phyloP scores from a whole-genome alignment of 345 rosid genomes.

The Toxicodendron radicans region DNA sequence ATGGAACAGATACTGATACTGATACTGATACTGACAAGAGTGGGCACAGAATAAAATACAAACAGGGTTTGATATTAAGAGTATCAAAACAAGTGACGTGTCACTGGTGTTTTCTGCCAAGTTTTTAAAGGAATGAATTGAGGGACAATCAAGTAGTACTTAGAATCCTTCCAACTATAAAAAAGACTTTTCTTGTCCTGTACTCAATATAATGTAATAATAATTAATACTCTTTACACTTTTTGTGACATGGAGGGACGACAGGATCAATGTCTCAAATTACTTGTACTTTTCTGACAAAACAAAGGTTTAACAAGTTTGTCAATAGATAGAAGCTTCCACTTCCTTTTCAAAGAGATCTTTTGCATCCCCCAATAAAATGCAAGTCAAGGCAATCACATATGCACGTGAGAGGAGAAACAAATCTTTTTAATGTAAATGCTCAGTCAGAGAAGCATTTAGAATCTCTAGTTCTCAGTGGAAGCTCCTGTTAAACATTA shows the following conservation, averaged over 20 bases:
- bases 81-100: slow-evolving; percentile 28
- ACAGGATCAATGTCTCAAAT: slow-evolving; percentile 33
- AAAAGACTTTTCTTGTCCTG: slow-evolving; percentile 32
- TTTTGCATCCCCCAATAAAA: slow-evolving; percentile 26
- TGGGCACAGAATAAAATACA: not conserved
- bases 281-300: slow-evolving; percentile 30
- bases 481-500: slow-evolving; percentile 18
- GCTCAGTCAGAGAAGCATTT: slow-evolving; percentile 13
- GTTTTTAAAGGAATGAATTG: not conserved
- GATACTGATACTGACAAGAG: slow-evolving; percentile 24
- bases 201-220: slow-evolving; percentile 3
- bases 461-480: not conserved
- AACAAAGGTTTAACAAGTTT: slow-evolving; percentile 18
- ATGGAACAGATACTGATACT: slow-evolving; percentile 29
- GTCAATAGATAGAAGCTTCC: slow-evolving; percentile 17
- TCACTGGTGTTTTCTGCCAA: slow-evolving; percentile 19
- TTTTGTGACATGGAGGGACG: slow-evolving; percentile 2
- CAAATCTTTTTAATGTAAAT: not conserved
- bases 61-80: slow-evolving; percentile 8
- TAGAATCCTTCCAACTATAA: slow-evolving; percentile 24
- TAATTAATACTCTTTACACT: not conserved
- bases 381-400: slow-evolving; percentile 10
- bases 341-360: slow-evolving; percentile 24
- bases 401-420: slow-evolving; percentile 7
- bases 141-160: slow-evolving; percentile 7